These are phyloP conservation scores for Adiantum capillusveneris DNA, from an alignment of 75 land plant species.

Conservation along the genomic window DNA sequence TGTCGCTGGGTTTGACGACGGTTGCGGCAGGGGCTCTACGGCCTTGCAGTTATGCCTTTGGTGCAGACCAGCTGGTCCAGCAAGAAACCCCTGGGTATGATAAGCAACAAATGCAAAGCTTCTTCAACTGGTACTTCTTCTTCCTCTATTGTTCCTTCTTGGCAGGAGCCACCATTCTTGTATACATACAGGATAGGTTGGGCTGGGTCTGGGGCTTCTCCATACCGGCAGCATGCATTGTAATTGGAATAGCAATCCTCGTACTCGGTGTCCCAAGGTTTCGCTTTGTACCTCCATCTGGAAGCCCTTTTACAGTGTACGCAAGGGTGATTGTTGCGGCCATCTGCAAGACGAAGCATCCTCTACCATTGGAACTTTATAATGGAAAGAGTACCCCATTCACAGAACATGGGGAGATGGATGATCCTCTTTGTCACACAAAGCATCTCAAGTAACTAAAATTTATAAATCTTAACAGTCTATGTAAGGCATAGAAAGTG, in stretches of 20 bases:
- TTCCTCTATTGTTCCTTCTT: neutral
- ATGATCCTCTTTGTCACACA: no score
- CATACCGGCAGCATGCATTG: constrained; percentile 9
- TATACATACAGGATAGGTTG: constrained; percentile 25
- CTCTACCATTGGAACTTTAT: no score
- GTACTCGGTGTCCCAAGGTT: constrained; percentile 2
- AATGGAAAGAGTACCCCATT: no score
- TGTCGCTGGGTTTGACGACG: neutral
- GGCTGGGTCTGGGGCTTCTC: constrained; percentile 21
- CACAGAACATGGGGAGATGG: no score
- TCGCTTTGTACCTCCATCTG: constrained; percentile 6
- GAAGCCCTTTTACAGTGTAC: constrained; percentile 41
- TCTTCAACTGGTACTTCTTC: constrained; percentile 22
- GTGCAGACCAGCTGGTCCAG: constrained; percentile 7
- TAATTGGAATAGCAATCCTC: constrained; percentile 5
- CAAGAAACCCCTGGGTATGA: neutral
- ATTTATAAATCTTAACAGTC: no score
- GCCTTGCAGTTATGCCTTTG: neutral
- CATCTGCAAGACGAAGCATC: no score
- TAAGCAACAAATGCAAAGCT: neutral
- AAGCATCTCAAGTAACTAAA: no score
- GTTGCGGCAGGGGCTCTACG: neutral
- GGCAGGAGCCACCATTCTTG: constrained; percentile 5
- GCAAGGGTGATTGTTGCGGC: constrained; percentile 46
- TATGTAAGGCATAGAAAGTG: no score